Evolutionary conservation across 768 basidiomycete genomes (phyloP).

Genomic region (Agaricus subrufescens): DNA sequence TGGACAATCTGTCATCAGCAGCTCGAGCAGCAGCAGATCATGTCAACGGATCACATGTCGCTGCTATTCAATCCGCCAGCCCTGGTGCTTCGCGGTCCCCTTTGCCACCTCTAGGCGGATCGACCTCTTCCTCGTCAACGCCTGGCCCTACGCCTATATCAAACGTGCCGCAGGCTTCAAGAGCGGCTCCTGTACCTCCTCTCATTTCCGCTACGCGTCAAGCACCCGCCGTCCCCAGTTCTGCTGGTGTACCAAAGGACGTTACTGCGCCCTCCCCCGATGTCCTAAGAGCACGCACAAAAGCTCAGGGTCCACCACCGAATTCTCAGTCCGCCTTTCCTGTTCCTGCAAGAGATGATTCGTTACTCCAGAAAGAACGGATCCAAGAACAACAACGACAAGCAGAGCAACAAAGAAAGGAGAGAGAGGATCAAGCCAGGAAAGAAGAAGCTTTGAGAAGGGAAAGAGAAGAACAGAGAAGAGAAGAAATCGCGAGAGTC

Average conservation of each 20-base stretch:
- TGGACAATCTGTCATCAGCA: constrained; percentile 37
- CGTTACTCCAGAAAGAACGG: constrained; percentile 22
- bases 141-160: constrained; percentile 18
- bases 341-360: constrained; percentile 46
- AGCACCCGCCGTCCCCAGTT: constrained; percentile 64
- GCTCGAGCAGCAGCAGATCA: constrained; percentile 60
- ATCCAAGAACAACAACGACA: constrained; percentile 16
- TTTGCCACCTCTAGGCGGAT: neutral
- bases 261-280: constrained; percentile 59
- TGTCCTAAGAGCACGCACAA: constrained; percentile 62
- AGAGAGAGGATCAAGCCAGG: neutral
- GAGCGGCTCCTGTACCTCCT: constrained; percentile 25
- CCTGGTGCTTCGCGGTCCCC: neutral
- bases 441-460: constrained; percentile 22
- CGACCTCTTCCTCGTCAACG: constrained; percentile 15
- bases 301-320: constrained; percentile 47
- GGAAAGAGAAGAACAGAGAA: constrained; percentile 23
- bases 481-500: constrained; percentile 33
- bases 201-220: constrained; percentile 51
- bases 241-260: constrained; percentile 34
- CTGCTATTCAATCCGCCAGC: constrained; percentile 29
- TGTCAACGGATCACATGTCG: constrained; percentile 48
- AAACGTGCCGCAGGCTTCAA: constrained; percentile 22
- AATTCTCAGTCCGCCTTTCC: neutral
- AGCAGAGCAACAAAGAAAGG: constrained; percentile 10